A percentile compares a stretch with the other conserved stretches of the same genome.
These are phyloP conservation scores for Hymenotorrendiella dingleyae DNA, from an alignment of 2,329 filamentous ascomycete species.

Conservation along the genomic window DNA sequence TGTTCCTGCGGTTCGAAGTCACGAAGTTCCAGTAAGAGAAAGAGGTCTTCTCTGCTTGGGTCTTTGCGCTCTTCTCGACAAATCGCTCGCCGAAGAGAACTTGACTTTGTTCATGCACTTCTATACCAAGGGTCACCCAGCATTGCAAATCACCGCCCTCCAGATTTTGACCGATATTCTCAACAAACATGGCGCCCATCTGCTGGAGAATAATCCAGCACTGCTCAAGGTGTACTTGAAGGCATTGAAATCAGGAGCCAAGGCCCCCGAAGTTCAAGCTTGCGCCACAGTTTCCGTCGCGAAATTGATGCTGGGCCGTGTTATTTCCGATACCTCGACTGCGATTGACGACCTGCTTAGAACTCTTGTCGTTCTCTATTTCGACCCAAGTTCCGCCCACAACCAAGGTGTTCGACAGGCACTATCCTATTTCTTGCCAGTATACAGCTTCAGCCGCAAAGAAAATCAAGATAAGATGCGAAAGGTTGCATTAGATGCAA, in stretches of 20 bases:
- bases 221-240: conserved; percentile 83
- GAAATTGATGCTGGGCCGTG: conserved; percentile 77
- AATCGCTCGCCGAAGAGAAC: conserved; percentile 87
- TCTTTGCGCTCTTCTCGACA: conserved; percentile 84
- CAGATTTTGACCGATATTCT: conserved; percentile 93
- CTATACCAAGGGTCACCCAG: conserved; percentile 86
- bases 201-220: conserved; percentile 60
- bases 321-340: conserved; percentile 60
- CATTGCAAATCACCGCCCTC: conserved; percentile 80
- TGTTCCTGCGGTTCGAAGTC: conserved; percentile 87
- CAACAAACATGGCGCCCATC: conserved; percentile 77
- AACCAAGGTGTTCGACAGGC: conserved; percentile 83
- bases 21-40: conserved; percentile 88
- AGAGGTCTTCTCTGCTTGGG: conserved; percentile 84
- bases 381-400: conserved; percentile 72
- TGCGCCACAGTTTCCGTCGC: conserved; percentile 75
- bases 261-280: conserved; percentile 68
- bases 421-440: conserved; percentile 87
- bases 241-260: conserved; percentile 66
- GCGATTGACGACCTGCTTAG: conserved; percentile 71
- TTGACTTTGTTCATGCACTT: conserved; percentile 91
- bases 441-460: conserved; percentile 80
- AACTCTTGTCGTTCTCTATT: conserved; percentile 79
- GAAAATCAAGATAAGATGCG: conserved; percentile 83
- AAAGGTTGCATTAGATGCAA: conserved; percentile 62